Percentiles rank a stretch among this genome's conserved stretches.
These are phyloP conservation scores for Hordeum marinum DNA, from an alignment of 176 grass and related monocot genomes.

Conservation along the genomic window DNA sequence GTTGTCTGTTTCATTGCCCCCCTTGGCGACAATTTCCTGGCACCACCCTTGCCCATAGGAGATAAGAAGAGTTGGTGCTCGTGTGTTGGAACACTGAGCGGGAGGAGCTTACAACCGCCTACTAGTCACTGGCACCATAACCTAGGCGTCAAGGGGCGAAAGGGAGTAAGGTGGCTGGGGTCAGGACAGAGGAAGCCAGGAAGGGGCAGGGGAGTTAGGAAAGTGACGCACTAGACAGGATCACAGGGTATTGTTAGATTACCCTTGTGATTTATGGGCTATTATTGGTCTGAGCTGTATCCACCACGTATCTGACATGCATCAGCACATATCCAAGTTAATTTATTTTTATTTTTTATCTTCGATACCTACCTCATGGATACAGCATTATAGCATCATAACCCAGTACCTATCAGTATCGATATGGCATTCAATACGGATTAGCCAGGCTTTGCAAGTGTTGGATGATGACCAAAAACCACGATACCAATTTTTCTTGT, in stretches of 20 bases:
- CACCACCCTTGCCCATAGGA: too few species aligned
- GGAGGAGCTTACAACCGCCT: neutral
- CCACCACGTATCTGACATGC: neutral
- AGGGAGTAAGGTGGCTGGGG: neutral
- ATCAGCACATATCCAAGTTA: neutral
- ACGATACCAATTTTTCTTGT: neutral
- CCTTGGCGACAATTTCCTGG: too few species aligned
- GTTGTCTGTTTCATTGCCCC: too few species aligned
- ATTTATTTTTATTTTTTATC: neutral
- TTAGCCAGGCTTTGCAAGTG: neutral
- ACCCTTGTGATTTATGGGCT: neutral
- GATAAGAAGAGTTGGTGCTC: too few species aligned
- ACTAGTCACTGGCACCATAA: neutral
- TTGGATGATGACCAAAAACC: neutral
- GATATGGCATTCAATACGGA: neutral
- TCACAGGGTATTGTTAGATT: neutral
- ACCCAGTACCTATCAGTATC: neutral
- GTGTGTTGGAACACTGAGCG: too few species aligned
- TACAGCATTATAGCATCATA: neutral
- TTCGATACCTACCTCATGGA: neutral
- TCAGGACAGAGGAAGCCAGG: neutral
- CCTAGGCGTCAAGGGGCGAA: neutral
- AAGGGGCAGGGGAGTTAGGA: too few species aligned
- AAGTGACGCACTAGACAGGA: neutral
- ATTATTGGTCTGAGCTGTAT: neutral